Conservation (phyloP, 129 eudicot species). For the Dittrichia graveolens region DNA sequence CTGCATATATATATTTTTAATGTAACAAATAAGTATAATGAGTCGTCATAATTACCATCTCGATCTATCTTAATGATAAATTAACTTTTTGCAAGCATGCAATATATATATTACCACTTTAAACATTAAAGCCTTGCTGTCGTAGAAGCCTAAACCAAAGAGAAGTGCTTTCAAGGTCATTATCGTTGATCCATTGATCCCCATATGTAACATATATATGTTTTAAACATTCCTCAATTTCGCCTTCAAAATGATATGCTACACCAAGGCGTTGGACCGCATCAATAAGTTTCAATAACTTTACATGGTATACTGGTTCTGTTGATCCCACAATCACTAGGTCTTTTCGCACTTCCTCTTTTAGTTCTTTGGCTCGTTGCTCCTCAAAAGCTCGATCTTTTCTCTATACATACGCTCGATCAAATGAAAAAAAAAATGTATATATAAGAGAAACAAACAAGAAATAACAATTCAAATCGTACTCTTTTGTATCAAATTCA, state of each 20-base stretch:
- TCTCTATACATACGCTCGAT: background rate
- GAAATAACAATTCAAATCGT: no score
- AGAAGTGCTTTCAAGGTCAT: constrained; percentile 29
- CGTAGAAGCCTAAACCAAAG: constrained; percentile 45
- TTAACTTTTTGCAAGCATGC: background rate
- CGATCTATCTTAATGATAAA: background rate
- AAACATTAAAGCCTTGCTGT: constrained; percentile 47
- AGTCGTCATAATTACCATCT: background rate
- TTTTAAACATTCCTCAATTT: constrained; percentile 31
- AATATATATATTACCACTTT: constrained; percentile 25
- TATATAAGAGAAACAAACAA: no score
- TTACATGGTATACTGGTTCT: background rate
- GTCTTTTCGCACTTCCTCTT: constrained; percentile 31
- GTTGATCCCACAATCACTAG: background rate
- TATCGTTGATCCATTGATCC: constrained; percentile 14
- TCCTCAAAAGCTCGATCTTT: constrained; percentile 18
- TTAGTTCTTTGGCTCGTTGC: constrained; percentile 29
- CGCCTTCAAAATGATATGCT: constrained; percentile 45
- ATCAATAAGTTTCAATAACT: constrained; percentile 43
- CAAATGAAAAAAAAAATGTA: background rate
- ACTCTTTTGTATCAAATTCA: background rate
- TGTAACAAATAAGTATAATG: no score
- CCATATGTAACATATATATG: constrained; percentile 14
- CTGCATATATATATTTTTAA: no score
- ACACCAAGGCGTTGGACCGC: constrained; percentile 54